These are phyloP conservation scores for Salvia splendens DNA, from an alignment of 257 asterid genomes.

Conservation along the genomic window DNA sequence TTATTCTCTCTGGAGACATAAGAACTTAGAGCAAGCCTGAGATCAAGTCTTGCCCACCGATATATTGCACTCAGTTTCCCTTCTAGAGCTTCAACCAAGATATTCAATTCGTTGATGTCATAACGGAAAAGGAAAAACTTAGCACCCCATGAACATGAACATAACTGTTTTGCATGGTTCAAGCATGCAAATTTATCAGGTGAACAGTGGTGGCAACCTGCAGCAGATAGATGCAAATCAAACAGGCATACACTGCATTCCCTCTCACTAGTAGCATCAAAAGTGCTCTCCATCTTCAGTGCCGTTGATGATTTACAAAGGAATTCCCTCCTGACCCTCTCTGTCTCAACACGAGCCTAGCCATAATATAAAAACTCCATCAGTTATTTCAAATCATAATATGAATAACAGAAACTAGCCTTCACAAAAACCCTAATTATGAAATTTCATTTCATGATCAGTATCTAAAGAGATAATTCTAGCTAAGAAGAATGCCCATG, in stretches of 20 bases:
- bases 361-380: slow-evolving; percentile 27
- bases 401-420: slow-evolving; percentile 18
- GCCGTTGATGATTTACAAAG: slow-evolving; percentile 83
- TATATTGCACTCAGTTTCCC: slow-evolving; percentile 94
- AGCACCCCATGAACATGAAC: slow-evolving; percentile 94
- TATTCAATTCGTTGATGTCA: slow-evolving; percentile 70
- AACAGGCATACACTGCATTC: slow-evolving; percentile 92
- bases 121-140: slow-evolving; percentile 93
- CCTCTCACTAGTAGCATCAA: slow-evolving; percentile 89
- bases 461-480: not conserved
- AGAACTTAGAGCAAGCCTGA: slow-evolving; percentile 91
- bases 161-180: slow-evolving; percentile 90
- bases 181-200: slow-evolving; percentile 94
- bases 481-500: not conserved
- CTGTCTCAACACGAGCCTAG: slow-evolving; percentile 87
- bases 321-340: slow-evolving; percentile 70
- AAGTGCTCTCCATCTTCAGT: slow-evolving; percentile 92
- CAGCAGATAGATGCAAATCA: slow-evolving; percentile 95
- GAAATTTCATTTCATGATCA: not conserved
- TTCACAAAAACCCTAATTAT: not conserved
- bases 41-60: slow-evolving; percentile 96
- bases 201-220: slow-evolving; percentile 98
- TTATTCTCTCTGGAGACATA: slow-evolving; percentile 62
- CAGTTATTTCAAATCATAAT: slow-evolving; percentile 19
- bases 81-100: slow-evolving; percentile 95